Percentiles rank a stretch among this genome's conserved stretches.
Conservation (phyloP, 352 stramenopile species). For the Phytophthora parvispora region DNA sequence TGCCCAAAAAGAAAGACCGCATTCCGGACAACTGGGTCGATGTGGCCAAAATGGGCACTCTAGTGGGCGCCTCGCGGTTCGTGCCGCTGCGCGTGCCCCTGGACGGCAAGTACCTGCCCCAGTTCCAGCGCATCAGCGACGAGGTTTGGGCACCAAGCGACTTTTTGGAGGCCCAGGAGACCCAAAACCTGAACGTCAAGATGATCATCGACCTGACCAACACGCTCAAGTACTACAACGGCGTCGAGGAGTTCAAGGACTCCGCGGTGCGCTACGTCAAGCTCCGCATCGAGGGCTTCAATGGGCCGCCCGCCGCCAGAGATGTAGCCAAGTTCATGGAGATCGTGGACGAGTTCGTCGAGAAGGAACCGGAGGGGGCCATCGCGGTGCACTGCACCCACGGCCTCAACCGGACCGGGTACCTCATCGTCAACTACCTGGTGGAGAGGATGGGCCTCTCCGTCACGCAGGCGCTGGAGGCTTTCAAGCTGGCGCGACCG, state of each 20-base stretch:
- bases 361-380: conserved; percentile 40
- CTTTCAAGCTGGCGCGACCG: conserved; percentile 70
- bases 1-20: conserved; percentile 38
- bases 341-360: conserved; percentile 75
- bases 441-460: conserved; percentile 56
- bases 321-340: conserved; percentile 70
- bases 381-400: conserved; percentile 88
- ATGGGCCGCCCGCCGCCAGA: conserved; percentile 47
- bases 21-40: conserved; percentile 88
- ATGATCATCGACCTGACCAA: conserved; percentile 89
- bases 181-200: conserved; percentile 52
- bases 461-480: conserved; percentile 68
- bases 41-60: conserved; percentile 77
- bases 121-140: conserved; percentile 40
- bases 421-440: conserved; percentile 81
- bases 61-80: conserved; percentile 67
- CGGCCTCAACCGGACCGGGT: conserved; percentile 83
- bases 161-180: conserved; percentile 61
- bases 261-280: conserved; percentile 77
- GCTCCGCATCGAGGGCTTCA: conserved; percentile 82
- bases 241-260: conserved; percentile 53
- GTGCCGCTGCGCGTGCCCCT: conserved; percentile 78
- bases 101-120: conserved; percentile 66
- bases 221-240: conserved; percentile 89
- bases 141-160: conserved; percentile 68